Conservation (phyloP, 2,329 filamentous ascomycete species). For the Pseudocercospora vitis region DNA sequence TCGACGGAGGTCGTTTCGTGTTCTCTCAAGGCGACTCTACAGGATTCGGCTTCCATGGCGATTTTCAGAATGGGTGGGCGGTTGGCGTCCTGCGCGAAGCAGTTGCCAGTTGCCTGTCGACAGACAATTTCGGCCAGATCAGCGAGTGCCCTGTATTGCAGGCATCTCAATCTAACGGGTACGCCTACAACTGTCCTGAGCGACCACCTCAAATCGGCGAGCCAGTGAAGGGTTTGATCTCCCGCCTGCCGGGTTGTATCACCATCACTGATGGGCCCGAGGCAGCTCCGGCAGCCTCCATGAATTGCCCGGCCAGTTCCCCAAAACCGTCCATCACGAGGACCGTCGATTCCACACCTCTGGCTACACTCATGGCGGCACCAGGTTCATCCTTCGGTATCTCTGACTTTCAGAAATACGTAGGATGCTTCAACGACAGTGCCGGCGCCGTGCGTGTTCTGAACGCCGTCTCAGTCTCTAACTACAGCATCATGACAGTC, state of each 20-base stretch:
- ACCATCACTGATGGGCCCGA: conserved; percentile 35
- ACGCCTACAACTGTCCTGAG: conserved; percentile 35
- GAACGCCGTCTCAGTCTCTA: conserved; percentile 26
- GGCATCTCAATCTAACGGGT: conserved; percentile 32
- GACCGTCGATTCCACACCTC: conserved; percentile 35
- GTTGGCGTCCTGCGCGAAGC: conserved; percentile 42
- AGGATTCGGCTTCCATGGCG: conserved; percentile 56
- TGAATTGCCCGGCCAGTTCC: conserved; percentile 32
- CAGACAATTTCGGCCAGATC: conserved; percentile 38
- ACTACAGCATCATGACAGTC: conserved; percentile 36
- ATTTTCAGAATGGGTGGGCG: conserved; percentile 55
- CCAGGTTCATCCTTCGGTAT: conserved; percentile 31
- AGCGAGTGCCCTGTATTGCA: conserved; percentile 38
- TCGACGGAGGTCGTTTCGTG: conserved; percentile 44
- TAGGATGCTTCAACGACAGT: conserved; percentile 42
- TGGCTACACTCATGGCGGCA: conserved; percentile 30
- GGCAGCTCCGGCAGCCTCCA: conserved; percentile 32
- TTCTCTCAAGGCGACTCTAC: conserved; percentile 52
- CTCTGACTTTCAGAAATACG: conserved; percentile 29
- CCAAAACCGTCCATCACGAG: conserved; percentile 28
- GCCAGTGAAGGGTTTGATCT: conserved; percentile 31
- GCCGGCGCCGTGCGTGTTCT: conserved; percentile 29
- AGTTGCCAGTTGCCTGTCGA: conserved; percentile 40
- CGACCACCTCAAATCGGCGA: conserved; percentile 35
- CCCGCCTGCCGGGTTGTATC: conserved; percentile 40